Evolutionary conservation across 2,329 filamentous ascomycete genomes (phyloP).

Genomic region (Ambrosiella beaveri): DNA sequence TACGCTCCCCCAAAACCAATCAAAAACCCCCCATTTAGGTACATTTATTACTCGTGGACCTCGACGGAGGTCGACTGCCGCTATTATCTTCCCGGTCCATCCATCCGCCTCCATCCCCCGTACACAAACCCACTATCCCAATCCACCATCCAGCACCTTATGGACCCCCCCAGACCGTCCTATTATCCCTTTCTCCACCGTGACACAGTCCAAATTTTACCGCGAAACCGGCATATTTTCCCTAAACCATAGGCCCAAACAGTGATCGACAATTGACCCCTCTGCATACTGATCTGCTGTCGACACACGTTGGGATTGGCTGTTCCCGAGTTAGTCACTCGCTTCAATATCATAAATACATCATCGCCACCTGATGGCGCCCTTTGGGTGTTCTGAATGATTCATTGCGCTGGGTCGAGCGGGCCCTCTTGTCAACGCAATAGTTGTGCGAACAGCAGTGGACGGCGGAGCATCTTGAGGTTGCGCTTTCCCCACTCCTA

Average conservation of each 20-base stretch:
- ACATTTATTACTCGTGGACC: not conserved
- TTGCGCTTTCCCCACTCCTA: not conserved
- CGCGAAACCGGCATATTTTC: no score
- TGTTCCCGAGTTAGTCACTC: not conserved
- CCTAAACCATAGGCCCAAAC: no score
- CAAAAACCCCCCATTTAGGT: not conserved
- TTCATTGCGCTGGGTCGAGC: not conserved
- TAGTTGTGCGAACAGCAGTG: not conserved
- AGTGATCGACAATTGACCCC: no score
- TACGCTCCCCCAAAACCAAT: not conserved
- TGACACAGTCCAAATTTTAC: no score
- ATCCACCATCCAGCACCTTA: not conserved
- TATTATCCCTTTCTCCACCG: not conserved
- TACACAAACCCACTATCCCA: not conserved
- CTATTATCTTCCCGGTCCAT: constrained; percentile 1
- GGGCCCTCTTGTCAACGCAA: no score
- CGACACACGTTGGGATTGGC: not conserved
- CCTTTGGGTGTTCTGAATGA: not conserved
- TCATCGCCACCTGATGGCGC: not conserved
- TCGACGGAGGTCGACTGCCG: constrained; percentile 9
- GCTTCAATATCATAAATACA: not conserved
- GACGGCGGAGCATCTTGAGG: not conserved
- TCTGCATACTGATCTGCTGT: not conserved
- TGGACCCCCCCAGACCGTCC: not conserved
- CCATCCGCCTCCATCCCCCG: not conserved